Conservation (phyloP, 345 rosid genomes). For the Euphorbia pulcherrima region DNA sequence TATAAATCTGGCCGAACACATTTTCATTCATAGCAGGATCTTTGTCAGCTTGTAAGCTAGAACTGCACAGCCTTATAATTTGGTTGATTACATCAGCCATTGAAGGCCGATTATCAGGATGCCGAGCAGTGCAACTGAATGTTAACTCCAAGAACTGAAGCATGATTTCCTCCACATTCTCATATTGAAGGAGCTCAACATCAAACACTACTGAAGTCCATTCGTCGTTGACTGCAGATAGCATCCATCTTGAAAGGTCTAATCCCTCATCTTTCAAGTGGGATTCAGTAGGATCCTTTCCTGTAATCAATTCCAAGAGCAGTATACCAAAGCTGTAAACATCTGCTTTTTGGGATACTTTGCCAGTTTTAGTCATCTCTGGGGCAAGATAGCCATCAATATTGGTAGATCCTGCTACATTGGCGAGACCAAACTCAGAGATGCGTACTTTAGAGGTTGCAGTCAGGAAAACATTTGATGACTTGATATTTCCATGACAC, state of each 20-base stretch:
- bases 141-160: slow-evolving; percentile 44
- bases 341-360: too few relatives aligned
- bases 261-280: too few relatives aligned
- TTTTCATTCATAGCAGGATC: slow-evolving; percentile 8
- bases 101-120: slow-evolving; percentile 47
- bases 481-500: slow-evolving; percentile 49
- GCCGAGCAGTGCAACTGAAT: slow-evolving; percentile 35
- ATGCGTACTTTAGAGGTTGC: slow-evolving; percentile 38
- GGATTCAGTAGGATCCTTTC: too few relatives aligned
- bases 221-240: slow-evolving; percentile 42
- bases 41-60: slow-evolving; percentile 14
- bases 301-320: too few relatives aligned
- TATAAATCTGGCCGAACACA: too few relatives aligned
- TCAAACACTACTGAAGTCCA: slow-evolving; percentile 39
- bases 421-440: slow-evolving; percentile 43
- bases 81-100: slow-evolving; percentile 26
- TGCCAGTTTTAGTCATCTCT: slow-evolving; percentile 44
- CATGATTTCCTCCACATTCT: slow-evolving; percentile 47
- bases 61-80: slow-evolving; percentile 26
- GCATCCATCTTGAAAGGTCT: too few relatives aligned
- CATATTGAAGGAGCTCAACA: slow-evolving; percentile 24
- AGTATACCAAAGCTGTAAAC: too few relatives aligned
- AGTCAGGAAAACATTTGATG: slow-evolving; percentile 46
- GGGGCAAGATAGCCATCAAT: slow-evolving; percentile 45
- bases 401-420: slow-evolving; percentile 35